A percentile compares a stretch with the other conserved stretches of the same genome.
Evolutionary conservation across 331 rosid species (phyloP).

Genomic region (Phaseolus coccineus): DNA sequence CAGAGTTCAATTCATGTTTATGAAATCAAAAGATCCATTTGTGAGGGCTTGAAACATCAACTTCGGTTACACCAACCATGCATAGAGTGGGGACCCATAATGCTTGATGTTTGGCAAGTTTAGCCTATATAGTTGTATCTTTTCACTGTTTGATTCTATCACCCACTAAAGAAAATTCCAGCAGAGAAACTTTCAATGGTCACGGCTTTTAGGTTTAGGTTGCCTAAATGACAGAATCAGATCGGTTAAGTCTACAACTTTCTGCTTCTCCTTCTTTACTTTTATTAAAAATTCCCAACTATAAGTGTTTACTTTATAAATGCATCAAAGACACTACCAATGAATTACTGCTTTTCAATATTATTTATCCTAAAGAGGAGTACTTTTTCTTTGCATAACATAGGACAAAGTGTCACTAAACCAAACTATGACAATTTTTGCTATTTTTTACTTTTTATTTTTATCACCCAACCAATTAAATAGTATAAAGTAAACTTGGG

Average conservation of each 20-base stretch:
- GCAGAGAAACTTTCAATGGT: background rate
- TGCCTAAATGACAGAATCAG: background rate
- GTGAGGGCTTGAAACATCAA: constrained; percentile 43
- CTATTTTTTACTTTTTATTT: background rate
- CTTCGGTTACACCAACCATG: constrained; percentile 42
- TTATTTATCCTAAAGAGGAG: background rate
- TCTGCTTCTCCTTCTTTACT: background rate
- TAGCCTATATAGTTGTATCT: background rate
- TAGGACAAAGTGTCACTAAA: background rate
- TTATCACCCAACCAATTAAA: background rate
- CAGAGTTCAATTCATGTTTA: constrained; percentile 35
- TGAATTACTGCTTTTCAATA: background rate
- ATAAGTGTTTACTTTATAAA: background rate
- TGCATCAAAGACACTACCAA: background rate
- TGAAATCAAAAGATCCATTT: background rate
- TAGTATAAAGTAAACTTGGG: background rate
- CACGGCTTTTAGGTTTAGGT: constrained; percentile 7
- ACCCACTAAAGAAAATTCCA: constrained; percentile 2
- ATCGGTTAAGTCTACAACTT: background rate
- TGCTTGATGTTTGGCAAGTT: constrained; percentile 3
- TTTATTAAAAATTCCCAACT: background rate
- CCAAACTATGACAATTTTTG: background rate
- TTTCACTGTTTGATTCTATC: background rate
- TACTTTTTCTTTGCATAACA: constrained; percentile 7
- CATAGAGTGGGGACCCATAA: constrained; percentile 22